These are phyloP conservation scores for Solidago caesia DNA, from an alignment of 129 eudicot species.

Conservation along the genomic window DNA sequence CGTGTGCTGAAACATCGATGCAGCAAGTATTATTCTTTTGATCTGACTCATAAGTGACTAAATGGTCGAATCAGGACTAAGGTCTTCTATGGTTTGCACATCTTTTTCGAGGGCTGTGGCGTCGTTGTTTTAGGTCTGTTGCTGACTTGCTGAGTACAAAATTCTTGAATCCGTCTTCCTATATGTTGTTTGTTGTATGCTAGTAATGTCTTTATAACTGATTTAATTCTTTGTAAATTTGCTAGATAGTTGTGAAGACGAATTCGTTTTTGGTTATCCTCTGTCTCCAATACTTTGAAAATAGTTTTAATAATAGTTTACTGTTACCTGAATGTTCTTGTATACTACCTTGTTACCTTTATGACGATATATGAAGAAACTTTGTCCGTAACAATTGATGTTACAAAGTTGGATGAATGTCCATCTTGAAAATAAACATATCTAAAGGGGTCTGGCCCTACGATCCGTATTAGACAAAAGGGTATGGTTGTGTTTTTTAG, in stretches of 20 bases:
- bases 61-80: slow-evolving; percentile 15
- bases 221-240: slow-evolving; percentile 30
- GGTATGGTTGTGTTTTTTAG: too few relatives aligned
- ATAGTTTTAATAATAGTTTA: slow-evolving; percentile 2
- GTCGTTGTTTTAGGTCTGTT: slow-evolving; percentile 4
- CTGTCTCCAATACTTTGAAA: slow-evolving; percentile 13
- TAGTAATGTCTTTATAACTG: slow-evolving; percentile 5
- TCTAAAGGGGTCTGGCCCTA: too few relatives aligned
- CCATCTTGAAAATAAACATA: too few relatives aligned
- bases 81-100: neutral
- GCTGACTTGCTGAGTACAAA: slow-evolving; percentile 16
- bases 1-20: slow-evolving; percentile 15
- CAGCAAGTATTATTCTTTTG: slow-evolving; percentile 5
- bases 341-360: neutral
- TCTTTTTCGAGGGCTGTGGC: neutral
- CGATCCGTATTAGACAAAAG: too few relatives aligned
- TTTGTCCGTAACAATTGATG: neutral
- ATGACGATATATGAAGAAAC: neutral
- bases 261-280: slow-evolving; percentile 13
- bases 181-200: slow-evolving; percentile 21
- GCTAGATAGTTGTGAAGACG: slow-evolving; percentile 16
- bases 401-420: neutral
- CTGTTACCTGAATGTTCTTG: neutral
- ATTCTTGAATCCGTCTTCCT: slow-evolving; percentile 14
- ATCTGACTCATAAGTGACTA: slow-evolving; percentile 16